Conservation (phyloP, 139 green algal genomes). For the Coelastrella sp. region DNA sequence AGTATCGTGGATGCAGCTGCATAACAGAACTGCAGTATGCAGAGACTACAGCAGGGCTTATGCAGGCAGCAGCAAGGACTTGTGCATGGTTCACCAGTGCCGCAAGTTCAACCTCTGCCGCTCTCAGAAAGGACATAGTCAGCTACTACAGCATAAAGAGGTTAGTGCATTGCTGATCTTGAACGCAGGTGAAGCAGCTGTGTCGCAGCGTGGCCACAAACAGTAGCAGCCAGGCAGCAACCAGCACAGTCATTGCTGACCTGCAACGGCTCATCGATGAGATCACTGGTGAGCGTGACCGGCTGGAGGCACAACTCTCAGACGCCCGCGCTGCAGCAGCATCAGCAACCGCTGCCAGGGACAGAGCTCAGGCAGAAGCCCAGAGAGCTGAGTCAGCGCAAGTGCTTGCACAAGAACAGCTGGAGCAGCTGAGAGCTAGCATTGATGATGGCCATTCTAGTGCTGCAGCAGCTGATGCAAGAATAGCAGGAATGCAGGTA, state of each 20-base stretch:
- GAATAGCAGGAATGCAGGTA: slow-evolving; percentile 19
- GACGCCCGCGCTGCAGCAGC: slow-evolving; percentile 23
- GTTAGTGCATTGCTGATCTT: too few relatives aligned
- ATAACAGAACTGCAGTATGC: too few relatives aligned
- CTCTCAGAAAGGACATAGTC: too few relatives aligned
- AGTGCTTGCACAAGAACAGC: not conserved
- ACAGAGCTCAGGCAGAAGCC: slow-evolving; percentile 40
- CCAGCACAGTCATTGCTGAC: not conserved
- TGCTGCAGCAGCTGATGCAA: slow-evolving; percentile 48
- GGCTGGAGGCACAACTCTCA: slow-evolving; percentile 2
- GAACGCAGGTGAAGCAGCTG: not conserved
- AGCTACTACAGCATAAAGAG: too few relatives aligned
- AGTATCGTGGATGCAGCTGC: too few relatives aligned
- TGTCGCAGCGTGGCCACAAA: not conserved
- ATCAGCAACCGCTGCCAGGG: slow-evolving; percentile 2
- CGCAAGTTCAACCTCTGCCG: too few relatives aligned
- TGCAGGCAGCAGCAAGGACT: too few relatives aligned
- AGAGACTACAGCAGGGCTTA: too few relatives aligned
- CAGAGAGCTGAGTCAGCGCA: not conserved
- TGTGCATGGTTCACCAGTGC: too few relatives aligned
- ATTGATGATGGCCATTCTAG: slow-evolving; percentile 21
- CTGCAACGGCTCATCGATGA: slow-evolving; percentile 48
- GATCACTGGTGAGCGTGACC: slow-evolving; percentile 30
- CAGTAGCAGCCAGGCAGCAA: slow-evolving; percentile 15
- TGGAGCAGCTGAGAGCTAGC: slow-evolving; percentile 3